Evolutionary conservation across 1,139 yeast species (phyloP).

Genomic region (Geotrichum phurueaensis): DNA sequence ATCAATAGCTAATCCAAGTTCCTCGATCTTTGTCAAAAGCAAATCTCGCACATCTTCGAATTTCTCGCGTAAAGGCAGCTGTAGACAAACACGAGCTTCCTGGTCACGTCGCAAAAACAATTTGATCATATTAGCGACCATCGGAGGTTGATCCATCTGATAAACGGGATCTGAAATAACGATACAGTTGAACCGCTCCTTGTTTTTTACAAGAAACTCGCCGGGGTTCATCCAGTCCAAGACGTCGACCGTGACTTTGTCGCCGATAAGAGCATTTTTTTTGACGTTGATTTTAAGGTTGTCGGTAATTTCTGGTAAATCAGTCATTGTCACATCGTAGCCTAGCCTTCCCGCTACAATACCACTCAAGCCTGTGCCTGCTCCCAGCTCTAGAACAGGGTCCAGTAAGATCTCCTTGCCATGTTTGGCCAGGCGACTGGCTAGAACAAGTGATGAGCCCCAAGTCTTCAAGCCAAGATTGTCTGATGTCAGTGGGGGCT

Average conservation of each 20-base stretch:
- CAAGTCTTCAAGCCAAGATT: conserved; percentile 89
- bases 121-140: conserved; percentile 57
- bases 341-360: conserved; percentile 51
- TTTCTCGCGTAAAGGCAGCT: conserved; percentile 66
- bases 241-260: conserved; percentile 40
- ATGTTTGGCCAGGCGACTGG: conserved; percentile 45
- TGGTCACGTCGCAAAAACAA: conserved; percentile 33
- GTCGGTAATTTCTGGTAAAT: conserved; percentile 66
- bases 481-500: conserved; percentile 83
- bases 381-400: conserved; percentile 71
- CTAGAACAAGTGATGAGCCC: conserved; percentile 80
- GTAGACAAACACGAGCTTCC: conserved; percentile 47
- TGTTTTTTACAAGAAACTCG: conserved; percentile 32
- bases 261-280: conserved; percentile 40
- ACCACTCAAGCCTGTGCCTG: conserved; percentile 93
- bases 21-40: conserved; percentile 49
- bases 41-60: conserved; percentile 58
- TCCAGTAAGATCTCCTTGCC: conserved; percentile 27
- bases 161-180: conserved; percentile 85
- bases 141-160: conserved; percentile 69
- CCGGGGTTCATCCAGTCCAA: conserved; percentile 73
- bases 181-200: conserved; percentile 47
- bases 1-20: conserved; percentile 28
- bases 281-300: conserved; percentile 57
- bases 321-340: conserved; percentile 57